Conservation (phyloP, 78 protist species). For the Dictyostelium capitatum region DNA sequence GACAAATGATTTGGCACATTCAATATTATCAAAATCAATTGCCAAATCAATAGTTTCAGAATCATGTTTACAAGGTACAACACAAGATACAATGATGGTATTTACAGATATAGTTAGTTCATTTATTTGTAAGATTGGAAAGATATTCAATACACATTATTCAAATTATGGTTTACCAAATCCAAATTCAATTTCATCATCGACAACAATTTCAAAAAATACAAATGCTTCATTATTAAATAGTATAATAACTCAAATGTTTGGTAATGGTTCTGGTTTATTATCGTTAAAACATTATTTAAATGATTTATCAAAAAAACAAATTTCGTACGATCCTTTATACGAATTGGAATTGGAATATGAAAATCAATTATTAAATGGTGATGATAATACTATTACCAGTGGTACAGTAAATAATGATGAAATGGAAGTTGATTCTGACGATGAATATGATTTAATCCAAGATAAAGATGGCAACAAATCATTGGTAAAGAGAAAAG, state of each 20-base stretch:
- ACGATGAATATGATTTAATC: not conserved
- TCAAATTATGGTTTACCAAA: conserved; percentile 28
- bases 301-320: not conserved
- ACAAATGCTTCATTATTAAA: not conserved
- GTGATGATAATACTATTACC: not conserved
- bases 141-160: not conserved
- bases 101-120: conserved; percentile 33
- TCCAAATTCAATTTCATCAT: not conserved
- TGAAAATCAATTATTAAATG: not conserved
- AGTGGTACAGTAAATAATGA: not conserved
- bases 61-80: conserved; percentile 24
- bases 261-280: conserved; percentile 30
- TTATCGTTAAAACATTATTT: not conserved
- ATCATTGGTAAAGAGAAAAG: not conserved
- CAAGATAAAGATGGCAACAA: not conserved
- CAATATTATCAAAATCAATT: conserved; percentile 35
- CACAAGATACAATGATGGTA: conserved; percentile 38
- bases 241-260: not conserved
- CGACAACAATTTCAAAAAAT: not conserved
- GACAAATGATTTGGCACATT: conserved; percentile 17
- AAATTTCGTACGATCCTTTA: not conserved
- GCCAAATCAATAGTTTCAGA: not conserved
- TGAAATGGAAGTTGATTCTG: not conserved
- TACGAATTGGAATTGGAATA: not conserved
- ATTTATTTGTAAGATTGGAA: conserved; percentile 41